Percentiles rank a stretch among this genome's conserved stretches.
Evolutionary conservation across 2,329 filamentous ascomycete species (phyloP).

Genomic region (Aspergillus texensis): DNA sequence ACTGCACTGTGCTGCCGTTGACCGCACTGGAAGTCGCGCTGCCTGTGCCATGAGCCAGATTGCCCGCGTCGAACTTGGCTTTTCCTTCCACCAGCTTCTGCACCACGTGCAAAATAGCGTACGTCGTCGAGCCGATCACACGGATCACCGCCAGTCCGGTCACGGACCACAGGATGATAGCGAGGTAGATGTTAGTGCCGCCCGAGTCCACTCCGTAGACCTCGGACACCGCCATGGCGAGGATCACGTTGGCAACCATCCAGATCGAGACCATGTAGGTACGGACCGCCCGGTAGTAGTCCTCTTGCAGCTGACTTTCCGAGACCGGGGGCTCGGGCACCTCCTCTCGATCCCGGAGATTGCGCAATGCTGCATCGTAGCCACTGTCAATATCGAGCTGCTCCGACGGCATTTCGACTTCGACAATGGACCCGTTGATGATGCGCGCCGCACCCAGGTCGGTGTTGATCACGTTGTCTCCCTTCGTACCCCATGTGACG

Average conservation of each 20-base stretch:
- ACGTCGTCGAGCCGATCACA: slow-evolving; percentile 77
- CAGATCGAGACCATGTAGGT: slow-evolving; percentile 97
- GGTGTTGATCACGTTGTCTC: slow-evolving; percentile 91
- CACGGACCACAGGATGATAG: slow-evolving; percentile 91
- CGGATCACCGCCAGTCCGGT: slow-evolving; percentile 85
- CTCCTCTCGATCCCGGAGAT: slow-evolving; percentile 89
- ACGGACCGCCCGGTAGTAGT: slow-evolving; percentile 95
- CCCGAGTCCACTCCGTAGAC: slow-evolving; percentile 74
- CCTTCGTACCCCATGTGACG: slow-evolving; percentile 98
- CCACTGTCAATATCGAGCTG: slow-evolving; percentile 97
- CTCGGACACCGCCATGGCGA: slow-evolving; percentile 92
- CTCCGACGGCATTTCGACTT: slow-evolving; percentile 96
- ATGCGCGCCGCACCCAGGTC: slow-evolving; percentile 86
- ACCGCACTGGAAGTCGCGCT: slow-evolving; percentile 25
- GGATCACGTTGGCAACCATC: slow-evolving; percentile 88
- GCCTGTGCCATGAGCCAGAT: slow-evolving; percentile 32
- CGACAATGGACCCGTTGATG: slow-evolving; percentile 76
- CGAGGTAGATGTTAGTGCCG: slow-evolving; percentile 84
- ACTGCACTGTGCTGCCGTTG: slow-evolving; percentile 25
- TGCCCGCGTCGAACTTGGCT: slow-evolving; percentile 58
- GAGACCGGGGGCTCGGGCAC: slow-evolving; percentile 65
- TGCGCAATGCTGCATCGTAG: slow-evolving; percentile 95
- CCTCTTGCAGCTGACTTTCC: slow-evolving; percentile 88
- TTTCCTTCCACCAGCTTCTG: slow-evolving; percentile 86
- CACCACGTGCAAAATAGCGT: slow-evolving; percentile 79